These are phyloP conservation scores for Noccaea caerulescens DNA, from an alignment of 345 rosid species.

Conservation along the genomic window DNA sequence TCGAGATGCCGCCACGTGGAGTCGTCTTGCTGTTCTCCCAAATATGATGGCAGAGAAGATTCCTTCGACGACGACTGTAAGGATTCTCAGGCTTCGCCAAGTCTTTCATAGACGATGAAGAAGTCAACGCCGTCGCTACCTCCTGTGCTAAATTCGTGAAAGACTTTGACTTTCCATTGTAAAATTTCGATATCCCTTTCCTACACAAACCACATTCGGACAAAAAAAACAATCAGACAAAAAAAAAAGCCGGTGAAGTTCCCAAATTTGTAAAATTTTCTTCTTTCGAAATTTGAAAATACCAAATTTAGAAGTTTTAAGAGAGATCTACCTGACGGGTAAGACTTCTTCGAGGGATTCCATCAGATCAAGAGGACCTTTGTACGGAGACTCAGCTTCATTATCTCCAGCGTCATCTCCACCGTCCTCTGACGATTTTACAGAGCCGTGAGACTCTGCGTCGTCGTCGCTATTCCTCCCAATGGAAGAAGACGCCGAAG, in stretches of 20 bases:
- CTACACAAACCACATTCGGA: constrained; percentile 48
- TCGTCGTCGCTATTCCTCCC: constrained; percentile 63
- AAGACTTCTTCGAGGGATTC: constrained; percentile 65
- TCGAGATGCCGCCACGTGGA: constrained; percentile 61
- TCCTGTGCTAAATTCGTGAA: constrained; percentile 64
- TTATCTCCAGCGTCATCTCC: constrained; percentile 47
- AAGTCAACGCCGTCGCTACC: constrained; percentile 53
- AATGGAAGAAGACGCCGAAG: constrained; percentile 61
- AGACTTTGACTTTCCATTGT: constrained; percentile 83
- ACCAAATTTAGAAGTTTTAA: background rate
- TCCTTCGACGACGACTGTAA: constrained; percentile 57
- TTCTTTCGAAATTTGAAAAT: background rate
- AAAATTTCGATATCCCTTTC: constrained; percentile 81
- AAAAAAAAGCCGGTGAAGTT: background rate
- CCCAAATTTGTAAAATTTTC: background rate
- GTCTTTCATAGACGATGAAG: constrained; percentile 55
- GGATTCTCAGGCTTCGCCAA: constrained; percentile 79
- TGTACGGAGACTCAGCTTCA: constrained; percentile 68
- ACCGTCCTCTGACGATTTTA: constrained; percentile 43
- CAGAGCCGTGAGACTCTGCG: constrained; percentile 21
- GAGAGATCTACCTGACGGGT: constrained; percentile 56
- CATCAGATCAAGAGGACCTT: constrained; percentile 58
- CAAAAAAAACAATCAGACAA: background rate
- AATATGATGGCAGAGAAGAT: constrained; percentile 56
- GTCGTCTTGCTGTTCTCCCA: constrained; percentile 62